These are phyloP conservation scores for Lomentospora prolificans DNA, from an alignment of 2,329 filamentous ascomycete species.

Conservation along the genomic window DNA sequence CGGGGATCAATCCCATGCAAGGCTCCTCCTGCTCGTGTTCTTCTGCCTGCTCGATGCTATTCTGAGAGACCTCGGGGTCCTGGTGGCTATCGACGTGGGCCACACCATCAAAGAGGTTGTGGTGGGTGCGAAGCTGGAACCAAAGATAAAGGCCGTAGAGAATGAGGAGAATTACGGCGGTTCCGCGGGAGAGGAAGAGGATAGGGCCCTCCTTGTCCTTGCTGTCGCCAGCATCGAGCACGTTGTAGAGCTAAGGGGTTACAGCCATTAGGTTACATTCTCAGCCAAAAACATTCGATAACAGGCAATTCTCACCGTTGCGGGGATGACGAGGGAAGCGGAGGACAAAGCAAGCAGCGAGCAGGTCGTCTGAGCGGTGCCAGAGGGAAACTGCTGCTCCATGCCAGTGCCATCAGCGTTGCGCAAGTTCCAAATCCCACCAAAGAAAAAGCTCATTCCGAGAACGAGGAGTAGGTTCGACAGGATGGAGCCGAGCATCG, in stretches of 20 bases:
- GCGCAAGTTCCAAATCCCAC: conserved; percentile 55
- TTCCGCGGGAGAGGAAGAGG: conserved; percentile 63
- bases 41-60: conserved; percentile 16
- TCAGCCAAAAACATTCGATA: too few relatives aligned
- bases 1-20: conserved; percentile 53
- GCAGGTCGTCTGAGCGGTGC: conserved; percentile 66
- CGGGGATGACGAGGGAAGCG: conserved; percentile 70
- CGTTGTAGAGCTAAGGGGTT: conserved; percentile 63
- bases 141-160: conserved; percentile 69
- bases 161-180: conserved; percentile 62
- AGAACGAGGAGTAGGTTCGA: conserved; percentile 87
- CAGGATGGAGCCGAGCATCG: conserved; percentile 91
- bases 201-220: conserved; percentile 45
- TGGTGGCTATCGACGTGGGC: conserved; percentile 11
- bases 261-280: too few relatives aligned
- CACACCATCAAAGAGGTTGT: conserved; percentile 55
- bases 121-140: conserved; percentile 70
- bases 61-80: conserved; percentile 6
- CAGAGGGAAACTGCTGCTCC: conserved; percentile 66
- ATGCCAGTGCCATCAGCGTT: conserved; percentile 44
- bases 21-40: conserved; percentile 31
- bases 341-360: conserved; percentile 68
- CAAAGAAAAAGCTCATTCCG: conserved; percentile 71
- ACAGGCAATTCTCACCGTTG: conserved; percentile 53
- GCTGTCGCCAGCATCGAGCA: conserved; percentile 38